phyloP scores from a whole-genome alignment of 305 asterid genomes.

The Fraxinus greggii region DNA sequence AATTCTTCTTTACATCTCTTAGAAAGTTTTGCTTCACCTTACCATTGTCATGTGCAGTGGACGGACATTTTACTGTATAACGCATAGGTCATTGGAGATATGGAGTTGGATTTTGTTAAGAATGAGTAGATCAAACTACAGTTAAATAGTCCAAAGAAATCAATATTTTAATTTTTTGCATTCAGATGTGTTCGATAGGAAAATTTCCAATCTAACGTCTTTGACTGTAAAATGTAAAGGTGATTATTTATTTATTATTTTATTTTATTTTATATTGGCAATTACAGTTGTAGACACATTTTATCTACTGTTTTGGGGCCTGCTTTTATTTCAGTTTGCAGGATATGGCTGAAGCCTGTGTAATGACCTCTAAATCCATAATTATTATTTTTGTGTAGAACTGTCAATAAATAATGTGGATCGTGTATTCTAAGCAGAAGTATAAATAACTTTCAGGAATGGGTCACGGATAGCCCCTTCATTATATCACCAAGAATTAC shows the following conservation, averaged over 20 bases:
- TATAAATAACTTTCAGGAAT: conserved; percentile 64
- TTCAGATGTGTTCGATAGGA: not conserved
- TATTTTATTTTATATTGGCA: not conserved
- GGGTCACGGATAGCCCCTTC: conserved; percentile 95
- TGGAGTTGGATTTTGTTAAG: conserved; percentile 3
- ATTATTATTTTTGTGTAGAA: not conserved
- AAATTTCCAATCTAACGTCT: not conserved
- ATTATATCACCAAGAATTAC: conserved; percentile 96
- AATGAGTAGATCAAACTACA: conserved; percentile 2
- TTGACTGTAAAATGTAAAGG: conserved; percentile 1
- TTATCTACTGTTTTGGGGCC: conserved; percentile 4
- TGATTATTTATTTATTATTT: not conserved
- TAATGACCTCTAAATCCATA: not conserved
- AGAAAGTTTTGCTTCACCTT: not conserved
- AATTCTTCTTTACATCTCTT: not conserved
- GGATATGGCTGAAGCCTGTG: conserved; percentile 14
- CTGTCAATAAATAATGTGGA: not conserved
- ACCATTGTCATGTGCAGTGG: not conserved
- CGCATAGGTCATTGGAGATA: not conserved
- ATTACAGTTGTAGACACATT: not conserved
- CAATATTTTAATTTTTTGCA: not conserved
- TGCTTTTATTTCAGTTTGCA: not conserved
- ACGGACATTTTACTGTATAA: not conserved
- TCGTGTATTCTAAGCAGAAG: conserved; percentile 20
- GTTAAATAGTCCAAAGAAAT: not conserved